Conservation (phyloP, 2,329 filamentous ascomycete genomes). For the Plectosphaerella sp. region DNA sequence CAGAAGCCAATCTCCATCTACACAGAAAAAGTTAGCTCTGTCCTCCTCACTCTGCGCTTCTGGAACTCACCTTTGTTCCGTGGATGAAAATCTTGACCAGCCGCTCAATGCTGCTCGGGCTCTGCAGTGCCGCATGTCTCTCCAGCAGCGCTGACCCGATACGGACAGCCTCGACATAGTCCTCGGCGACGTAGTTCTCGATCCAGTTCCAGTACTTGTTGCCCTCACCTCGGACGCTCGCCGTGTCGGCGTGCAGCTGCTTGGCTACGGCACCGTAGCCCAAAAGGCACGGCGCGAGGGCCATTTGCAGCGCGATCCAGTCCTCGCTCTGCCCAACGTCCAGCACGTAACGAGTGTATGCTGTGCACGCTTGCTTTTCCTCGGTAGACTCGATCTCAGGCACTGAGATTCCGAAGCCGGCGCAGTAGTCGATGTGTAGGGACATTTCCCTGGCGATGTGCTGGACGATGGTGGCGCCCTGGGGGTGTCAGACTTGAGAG, state of each 20-base stretch:
- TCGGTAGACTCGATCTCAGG: constrained; percentile 67
- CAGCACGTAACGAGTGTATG: constrained; percentile 80
- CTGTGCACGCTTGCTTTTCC: constrained; percentile 76
- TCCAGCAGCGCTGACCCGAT: constrained; percentile 75
- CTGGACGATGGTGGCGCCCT: constrained; percentile 65
- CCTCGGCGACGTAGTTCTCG: constrained; percentile 77
- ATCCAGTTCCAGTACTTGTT: constrained; percentile 91
- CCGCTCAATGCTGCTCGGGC: constrained; percentile 72
- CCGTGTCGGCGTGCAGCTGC: constrained; percentile 59
- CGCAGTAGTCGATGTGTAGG: constrained; percentile 79
- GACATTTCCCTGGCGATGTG: constrained; percentile 77
- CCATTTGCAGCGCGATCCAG: constrained; percentile 81
- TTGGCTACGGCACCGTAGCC: constrained; percentile 79
- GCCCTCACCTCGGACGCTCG: constrained; percentile 50
- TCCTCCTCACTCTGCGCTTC: background rate
- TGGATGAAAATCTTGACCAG: constrained; percentile 80
- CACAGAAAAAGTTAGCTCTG: background rate
- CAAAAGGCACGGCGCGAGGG: constrained; percentile 82
- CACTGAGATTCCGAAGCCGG: constrained; percentile 70
- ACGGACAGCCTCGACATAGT: constrained; percentile 70
- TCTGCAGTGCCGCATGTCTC: constrained; percentile 67
- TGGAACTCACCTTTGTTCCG: constrained; percentile 69
- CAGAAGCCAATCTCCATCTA: constrained; percentile 53
- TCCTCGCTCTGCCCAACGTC: constrained; percentile 86
- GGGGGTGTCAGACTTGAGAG: constrained; percentile 27